Evolutionary conservation across 2,329 filamentous ascomycete species (phyloP), one percentile per base, ranked within the genome.

Genomic region (Diplocarpon rosae): DNA sequence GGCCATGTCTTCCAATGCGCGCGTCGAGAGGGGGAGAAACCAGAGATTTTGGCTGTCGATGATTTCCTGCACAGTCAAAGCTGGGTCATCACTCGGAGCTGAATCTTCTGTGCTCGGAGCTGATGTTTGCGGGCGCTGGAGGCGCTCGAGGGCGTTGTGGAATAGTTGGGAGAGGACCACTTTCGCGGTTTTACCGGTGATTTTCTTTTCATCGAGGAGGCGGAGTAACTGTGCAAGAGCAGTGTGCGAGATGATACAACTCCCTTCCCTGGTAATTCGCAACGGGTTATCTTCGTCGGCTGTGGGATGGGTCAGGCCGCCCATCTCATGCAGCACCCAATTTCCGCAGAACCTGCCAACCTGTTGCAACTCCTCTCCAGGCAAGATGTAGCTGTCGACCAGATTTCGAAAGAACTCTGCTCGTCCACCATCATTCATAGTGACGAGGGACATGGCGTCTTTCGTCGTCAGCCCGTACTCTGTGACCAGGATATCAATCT

Each of bases 381-480:
- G 39, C 20, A 39, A 40, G 8, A 50, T 37, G 5, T 59, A 40
- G 15, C 62, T 56, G 40, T 71, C 67, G 1, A 85, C 68, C 0
- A 86, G 75, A 20, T 76, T 72, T 58, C 83, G 80, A 58, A 88
- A 93, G 62, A 89, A 95, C 53, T 95, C 81, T 3, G 92, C 66
- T 34, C 89, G 75, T 7, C 79, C 79, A 7, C 89, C 89, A 43
- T 83, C 76, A 51, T 96, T 85, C 1, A 94, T 68, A 7, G 76
- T 73, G 37, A 89, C 72, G 29, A 98, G 68, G 0, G 88, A 84
- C 52, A 85, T 75, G 1, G 90, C 89, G 58, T 98, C 92, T 60
- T 92, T 92, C 7, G 77, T 62, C 0, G 80, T 83, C 11, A 98
- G 68, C 0, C 77, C 77, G 56, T 85, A 88, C 2, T 71, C 63